phyloP scores from a whole-genome alignment of 805 yeast species.

The Yarrowia sp. region DNA sequence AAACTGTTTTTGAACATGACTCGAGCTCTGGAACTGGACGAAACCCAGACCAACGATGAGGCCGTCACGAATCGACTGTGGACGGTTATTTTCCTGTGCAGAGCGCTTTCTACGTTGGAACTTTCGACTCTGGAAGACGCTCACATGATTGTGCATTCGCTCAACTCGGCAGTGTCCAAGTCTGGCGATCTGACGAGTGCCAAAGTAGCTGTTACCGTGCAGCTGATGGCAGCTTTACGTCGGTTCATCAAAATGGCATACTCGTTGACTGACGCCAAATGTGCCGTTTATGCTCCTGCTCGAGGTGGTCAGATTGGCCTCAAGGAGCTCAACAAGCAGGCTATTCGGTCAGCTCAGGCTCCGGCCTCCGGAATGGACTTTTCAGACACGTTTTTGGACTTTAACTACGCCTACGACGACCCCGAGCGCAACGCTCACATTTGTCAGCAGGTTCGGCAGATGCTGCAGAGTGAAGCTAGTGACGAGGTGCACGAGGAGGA shows the following conservation, averaged over 20 bases:
- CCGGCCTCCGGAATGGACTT: neutral
- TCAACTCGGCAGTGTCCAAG: constrained; percentile 45
- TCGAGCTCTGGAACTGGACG: constrained; percentile 37
- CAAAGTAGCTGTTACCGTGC: constrained; percentile 21
- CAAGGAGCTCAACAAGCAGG: constrained; percentile 15
- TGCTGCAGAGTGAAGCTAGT: neutral
- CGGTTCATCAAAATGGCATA: constrained; percentile 25
- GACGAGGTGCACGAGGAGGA: constrained; percentile 9
- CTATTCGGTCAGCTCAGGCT: neutral
- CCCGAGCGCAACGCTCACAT: neutral
- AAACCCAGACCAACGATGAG: constrained; percentile 33
- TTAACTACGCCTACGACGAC: neutral
- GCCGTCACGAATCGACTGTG: constrained; percentile 31
- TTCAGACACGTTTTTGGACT: neutral
- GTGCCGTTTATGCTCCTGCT: constrained; percentile 26
- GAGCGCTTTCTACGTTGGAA: constrained; percentile 43
- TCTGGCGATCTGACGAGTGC: constrained; percentile 38
- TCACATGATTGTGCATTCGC: constrained; percentile 42
- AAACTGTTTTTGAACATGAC: constrained; percentile 42
- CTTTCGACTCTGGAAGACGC: constrained; percentile 53
- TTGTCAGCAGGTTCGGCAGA: neutral
- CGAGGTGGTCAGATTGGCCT: neutral
- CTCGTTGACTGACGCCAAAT: constrained; percentile 27
- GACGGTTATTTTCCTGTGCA: constrained; percentile 39
- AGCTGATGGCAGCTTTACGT: constrained; percentile 24